Base-by-base conservation (phyloP, 345 rosid genomes). In the Bruguiera parviflora region DNA sequence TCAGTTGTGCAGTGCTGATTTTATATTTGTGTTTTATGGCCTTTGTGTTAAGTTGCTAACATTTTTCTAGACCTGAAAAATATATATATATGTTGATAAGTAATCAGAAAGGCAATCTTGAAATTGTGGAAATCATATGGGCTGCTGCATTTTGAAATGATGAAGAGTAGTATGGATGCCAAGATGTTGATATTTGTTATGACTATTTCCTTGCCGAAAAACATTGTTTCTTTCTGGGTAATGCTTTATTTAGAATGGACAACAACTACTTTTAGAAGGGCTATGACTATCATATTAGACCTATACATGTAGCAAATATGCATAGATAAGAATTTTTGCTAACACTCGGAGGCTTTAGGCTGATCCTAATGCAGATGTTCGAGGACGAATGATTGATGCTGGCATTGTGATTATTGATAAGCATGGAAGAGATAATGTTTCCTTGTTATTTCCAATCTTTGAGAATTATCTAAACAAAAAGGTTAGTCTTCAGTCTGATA, bases 341-440 rank as follows among this genome's bases (percentile, higher is more conserved):
- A 63, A 67, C 57, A 25, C 43, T 1, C 9, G 19, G 32, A 13
- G 70, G 58, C 53, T 67, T 77, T 87, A 95, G 99, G 99, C 96
- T 75, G 99, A 95, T 74, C 88, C 90, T 69, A 95, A 95, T 83
- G 79, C 85, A 29, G 99, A 95, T 88, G 99, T 95, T 83, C 96
- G 98, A 67, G 99, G 97, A 73, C 86, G 91, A 81, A 95, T 95
- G 99, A 89, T 95, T 55, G 85, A 90, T 88, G 98, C 96, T 75
- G 98, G 98, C 65, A 85, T 95, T 67, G 68, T 92, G 88, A 88
- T 95, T 72, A 90, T 95, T 70, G 96, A 95, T 78, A 92, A 83
- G 84, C 98, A 90, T 71, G 99, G 99, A 56, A 87, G 71, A 72
- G 96, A 90, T 25, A 95, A 95, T 63, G 98, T 95, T 67, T 81